A percentile compares a stretch with the other conserved stretches of the same genome.
Conservation (phyloP, 2,329 filamentous ascomycete genomes). For the Zymoseptoria passerinii region DNA sequence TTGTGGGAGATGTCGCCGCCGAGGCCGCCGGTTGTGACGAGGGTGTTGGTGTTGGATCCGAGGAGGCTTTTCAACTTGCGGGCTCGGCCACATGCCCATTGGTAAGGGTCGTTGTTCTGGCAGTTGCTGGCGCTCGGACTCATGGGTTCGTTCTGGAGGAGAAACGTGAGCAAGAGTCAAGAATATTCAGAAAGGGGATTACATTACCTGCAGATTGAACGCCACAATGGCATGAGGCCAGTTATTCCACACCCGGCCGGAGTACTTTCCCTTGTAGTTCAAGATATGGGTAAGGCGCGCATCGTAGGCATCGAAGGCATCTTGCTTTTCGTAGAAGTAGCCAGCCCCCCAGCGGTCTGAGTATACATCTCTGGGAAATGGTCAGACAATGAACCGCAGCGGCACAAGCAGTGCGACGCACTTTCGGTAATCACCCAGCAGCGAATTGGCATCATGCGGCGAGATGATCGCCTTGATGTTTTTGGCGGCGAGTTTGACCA, state of each 20-base stretch:
- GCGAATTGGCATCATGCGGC: slow-evolving; percentile 4
- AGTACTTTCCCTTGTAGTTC: slow-evolving; percentile 5
- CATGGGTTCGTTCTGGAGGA: neutral
- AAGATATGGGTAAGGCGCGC: slow-evolving; percentile 5
- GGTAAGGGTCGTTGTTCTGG: neutral
- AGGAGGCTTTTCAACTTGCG: neutral
- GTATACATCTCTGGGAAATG: slow-evolving; percentile 1
- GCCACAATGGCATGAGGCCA: slow-evolving; percentile 10
- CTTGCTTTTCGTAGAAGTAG: slow-evolving; percentile 4
- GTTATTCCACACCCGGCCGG: slow-evolving; percentile 8
- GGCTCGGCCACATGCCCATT: neutral
- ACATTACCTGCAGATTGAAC: slow-evolving; percentile 6
- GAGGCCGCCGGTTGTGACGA: slow-evolving; percentile 7
- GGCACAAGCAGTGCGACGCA: neutral
- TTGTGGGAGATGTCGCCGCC: slow-evolving; percentile 7
- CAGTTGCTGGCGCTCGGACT: neutral
- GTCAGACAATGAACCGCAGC: neutral
- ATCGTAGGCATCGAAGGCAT: slow-evolving; percentile 5
- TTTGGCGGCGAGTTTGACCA: slow-evolving; percentile 5
- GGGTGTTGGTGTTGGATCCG: neutral
- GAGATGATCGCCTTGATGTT: slow-evolving; percentile 7
- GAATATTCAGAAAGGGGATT: neutral
- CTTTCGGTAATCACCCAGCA: slow-evolving; percentile 5
- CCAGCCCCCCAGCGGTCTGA: slow-evolving; percentile 3
- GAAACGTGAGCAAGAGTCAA: neutral